A percentile compares a stretch with the other conserved stretches of the same genome.
Conservation (phyloP, 2,329 filamentous ascomycete genomes). For the Paraconiothyrium brasiliense region DNA sequence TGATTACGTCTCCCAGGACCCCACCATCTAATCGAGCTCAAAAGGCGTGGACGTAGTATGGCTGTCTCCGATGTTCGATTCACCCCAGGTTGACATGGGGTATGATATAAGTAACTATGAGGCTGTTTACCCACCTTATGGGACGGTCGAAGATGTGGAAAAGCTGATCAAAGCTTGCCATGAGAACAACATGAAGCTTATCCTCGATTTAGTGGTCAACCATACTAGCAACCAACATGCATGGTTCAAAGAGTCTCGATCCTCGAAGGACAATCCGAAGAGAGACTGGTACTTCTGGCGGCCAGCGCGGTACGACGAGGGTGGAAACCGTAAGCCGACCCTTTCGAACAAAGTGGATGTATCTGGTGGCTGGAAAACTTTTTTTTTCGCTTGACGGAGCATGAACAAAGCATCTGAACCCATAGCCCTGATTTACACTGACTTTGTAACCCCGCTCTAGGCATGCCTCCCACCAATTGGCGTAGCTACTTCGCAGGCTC, state of each 20-base stretch:
- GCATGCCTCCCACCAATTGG: constrained; percentile 66
- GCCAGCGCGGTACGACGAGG: constrained; percentile 60
- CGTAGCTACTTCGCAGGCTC: constrained; percentile 52
- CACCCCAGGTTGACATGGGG: constrained; percentile 73
- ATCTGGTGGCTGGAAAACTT: too few relatives aligned
- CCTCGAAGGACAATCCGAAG: constrained; percentile 69
- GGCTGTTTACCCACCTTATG: constrained; percentile 71
- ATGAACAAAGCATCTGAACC: too few relatives aligned
- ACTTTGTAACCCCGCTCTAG: too few relatives aligned
- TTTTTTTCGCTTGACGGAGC: too few relatives aligned
- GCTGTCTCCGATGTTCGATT: constrained; percentile 73
- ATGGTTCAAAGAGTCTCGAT: constrained; percentile 75
- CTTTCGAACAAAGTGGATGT: too few relatives aligned
- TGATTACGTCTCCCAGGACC: background rate
- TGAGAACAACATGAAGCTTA: constrained; percentile 71
- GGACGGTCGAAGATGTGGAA: constrained; percentile 73
- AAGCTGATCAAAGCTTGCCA: constrained; percentile 68
- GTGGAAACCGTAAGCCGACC: constrained; percentile 57
- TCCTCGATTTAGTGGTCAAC: constrained; percentile 81
- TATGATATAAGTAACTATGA: constrained; percentile 77
- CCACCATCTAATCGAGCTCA: background rate
- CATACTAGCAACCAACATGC: constrained; percentile 77
- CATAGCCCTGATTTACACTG: too few relatives aligned
- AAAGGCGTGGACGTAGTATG: constrained; percentile 71
- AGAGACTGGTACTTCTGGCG: constrained; percentile 78